Evolutionary conservation across 192 early-diverging fungal genomes (phyloP).

Genomic region (Haplosporangium gracile): DNA sequence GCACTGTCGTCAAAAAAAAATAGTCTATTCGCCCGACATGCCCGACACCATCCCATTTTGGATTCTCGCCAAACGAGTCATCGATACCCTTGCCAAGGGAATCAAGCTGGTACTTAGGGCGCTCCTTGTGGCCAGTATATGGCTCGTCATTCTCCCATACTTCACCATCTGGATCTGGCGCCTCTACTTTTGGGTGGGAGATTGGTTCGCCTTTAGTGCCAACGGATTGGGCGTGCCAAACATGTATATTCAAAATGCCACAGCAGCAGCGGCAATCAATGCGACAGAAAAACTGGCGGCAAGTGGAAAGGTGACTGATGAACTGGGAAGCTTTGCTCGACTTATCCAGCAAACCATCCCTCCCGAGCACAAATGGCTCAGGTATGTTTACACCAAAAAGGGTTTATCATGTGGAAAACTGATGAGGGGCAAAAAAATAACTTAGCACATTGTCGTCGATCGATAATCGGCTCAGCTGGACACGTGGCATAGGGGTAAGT

Average conservation of each 20-base stretch:
- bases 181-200: constrained; percentile 86
- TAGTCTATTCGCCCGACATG: constrained; percentile 79
- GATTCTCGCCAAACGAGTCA: constrained; percentile 69
- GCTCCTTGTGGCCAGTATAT: constrained; percentile 76
- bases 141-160: constrained; percentile 88
- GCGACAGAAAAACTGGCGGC: constrained; percentile 3
- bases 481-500: constrained; percentile 35
- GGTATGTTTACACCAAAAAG: constrained; percentile 12
- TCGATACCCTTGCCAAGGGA: constrained; percentile 59
- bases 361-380: constrained; percentile 36
- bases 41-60: constrained; percentile 73
- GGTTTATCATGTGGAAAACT: neutral
- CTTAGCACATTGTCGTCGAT: neutral
- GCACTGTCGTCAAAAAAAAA: neutral
- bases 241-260: constrained; percentile 1
- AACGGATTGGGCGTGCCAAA: constrained; percentile 42
- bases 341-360: constrained; percentile 33
- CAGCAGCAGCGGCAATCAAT: constrained; percentile 11
- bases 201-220: constrained; percentile 60
- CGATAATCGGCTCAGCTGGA: neutral
- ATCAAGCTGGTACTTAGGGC: constrained; percentile 65
- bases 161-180: constrained; percentile 87
- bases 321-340: constrained; percentile 35
- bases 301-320: constrained; percentile 16
- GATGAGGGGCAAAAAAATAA: neutral